Percentiles rank a stretch among this genome's conserved stretches.
Evolutionary conservation across 306 rosid genomes (phyloP).

Genomic region (Fagus sylvatica): DNA sequence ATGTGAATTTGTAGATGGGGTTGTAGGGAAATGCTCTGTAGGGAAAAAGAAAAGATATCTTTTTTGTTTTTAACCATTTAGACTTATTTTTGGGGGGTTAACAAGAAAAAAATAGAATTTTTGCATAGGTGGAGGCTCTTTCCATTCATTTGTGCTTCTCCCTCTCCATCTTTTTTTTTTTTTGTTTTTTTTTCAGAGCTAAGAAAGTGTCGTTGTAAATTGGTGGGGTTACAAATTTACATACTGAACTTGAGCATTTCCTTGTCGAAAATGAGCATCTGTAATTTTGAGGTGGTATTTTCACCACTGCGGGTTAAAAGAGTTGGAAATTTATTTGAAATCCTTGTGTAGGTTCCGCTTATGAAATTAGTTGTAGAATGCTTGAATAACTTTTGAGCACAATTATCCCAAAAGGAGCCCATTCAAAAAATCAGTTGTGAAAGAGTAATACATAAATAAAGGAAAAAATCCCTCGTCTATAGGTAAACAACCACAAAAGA

Average conservation of each 20-base stretch:
- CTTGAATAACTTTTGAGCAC: no score
- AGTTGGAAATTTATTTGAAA: constrained; percentile 33
- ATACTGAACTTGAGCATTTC: constrained; percentile 51
- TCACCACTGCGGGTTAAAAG: constrained; percentile 61
- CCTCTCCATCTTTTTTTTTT: background rate
- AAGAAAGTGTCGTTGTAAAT: constrained; percentile 56
- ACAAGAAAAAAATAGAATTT: constrained; percentile 50
- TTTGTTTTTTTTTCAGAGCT: constrained; percentile 31
- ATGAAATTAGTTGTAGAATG: background rate
- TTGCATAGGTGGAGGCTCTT: constrained; percentile 58
- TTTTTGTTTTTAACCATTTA: constrained; percentile 23
- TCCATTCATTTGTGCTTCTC: constrained; percentile 35
- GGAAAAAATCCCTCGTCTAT: no score
- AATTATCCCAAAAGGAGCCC: no score
- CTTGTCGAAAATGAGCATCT: constrained; percentile 54
- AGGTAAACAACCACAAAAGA: no score
- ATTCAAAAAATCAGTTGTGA: no score
- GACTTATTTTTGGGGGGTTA: constrained; percentile 28
- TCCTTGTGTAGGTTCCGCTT: constrained; percentile 4
- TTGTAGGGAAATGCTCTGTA: constrained; percentile 48
- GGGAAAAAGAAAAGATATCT: constrained; percentile 26
- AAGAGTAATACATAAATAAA: no score
- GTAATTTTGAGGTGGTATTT: constrained; percentile 64
- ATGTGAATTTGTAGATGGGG: constrained; percentile 39
- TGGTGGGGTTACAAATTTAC: constrained; percentile 73